Conservation (phyloP, 2,329 filamentous ascomycete genomes). For the Rhynchosporium agropyri region DNA sequence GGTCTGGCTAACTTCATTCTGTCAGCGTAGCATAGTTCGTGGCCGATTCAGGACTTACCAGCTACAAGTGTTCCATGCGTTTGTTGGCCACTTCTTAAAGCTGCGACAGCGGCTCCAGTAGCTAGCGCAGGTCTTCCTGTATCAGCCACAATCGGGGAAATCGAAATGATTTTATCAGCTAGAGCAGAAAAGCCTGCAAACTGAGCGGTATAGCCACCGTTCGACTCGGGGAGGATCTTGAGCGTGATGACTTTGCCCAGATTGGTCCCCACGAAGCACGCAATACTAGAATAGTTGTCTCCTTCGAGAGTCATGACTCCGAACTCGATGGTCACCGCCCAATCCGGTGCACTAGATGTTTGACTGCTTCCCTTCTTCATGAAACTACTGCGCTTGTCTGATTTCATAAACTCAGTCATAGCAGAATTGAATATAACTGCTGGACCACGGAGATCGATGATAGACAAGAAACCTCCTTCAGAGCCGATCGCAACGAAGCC, state of each 20-base stretch:
- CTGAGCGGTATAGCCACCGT: conserved; percentile 71
- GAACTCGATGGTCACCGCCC: conserved; percentile 83
- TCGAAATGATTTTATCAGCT: conserved; percentile 71
- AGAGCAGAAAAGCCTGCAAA: conserved; percentile 69
- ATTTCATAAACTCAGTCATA: conserved; percentile 72
- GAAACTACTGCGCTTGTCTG: conserved; percentile 77
- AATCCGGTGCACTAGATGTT: conserved; percentile 61
- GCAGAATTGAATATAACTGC: conserved; percentile 77
- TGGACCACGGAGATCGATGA: conserved; percentile 88
- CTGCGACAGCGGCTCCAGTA: conserved; percentile 73
- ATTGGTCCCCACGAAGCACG: conserved; percentile 88
- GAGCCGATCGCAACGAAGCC: conserved; percentile 90
- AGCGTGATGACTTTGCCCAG: conserved; percentile 83
- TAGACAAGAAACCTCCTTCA: conserved; percentile 75
- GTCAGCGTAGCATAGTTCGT: conserved; percentile 24
- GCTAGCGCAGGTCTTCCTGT: conserved; percentile 76
- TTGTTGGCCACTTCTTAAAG: conserved; percentile 72
- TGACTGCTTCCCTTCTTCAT: conserved; percentile 57
- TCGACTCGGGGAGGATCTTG: conserved; percentile 77
- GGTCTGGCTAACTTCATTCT: conserved; percentile 55
- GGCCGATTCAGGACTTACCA: conserved; percentile 50
- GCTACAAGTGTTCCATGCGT: conserved; percentile 81
- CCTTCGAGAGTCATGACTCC: conserved; percentile 90
- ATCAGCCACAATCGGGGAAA: conserved; percentile 78
- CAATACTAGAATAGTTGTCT: conserved; percentile 94